Conservation (phyloP, 306 rosid genomes). For the Prosopis cineraria region DNA sequence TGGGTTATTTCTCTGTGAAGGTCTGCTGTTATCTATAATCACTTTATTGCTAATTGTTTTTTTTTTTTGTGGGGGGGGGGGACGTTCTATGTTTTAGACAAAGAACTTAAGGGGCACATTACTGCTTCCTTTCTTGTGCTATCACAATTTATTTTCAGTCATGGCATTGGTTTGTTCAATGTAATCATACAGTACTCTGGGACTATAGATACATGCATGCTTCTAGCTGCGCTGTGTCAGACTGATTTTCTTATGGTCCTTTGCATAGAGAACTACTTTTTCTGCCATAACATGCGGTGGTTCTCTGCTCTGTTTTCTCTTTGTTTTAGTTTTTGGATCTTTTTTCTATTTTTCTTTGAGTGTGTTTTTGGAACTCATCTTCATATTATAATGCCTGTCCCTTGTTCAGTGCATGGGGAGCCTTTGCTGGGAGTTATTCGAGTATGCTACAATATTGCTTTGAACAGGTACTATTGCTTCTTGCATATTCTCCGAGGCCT, state of each 20-base stretch:
- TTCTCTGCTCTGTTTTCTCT: conserved; percentile 19
- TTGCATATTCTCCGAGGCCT: conserved; percentile 26
- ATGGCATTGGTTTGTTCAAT: conserved; percentile 19
- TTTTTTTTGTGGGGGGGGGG: background rate
- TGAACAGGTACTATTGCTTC: conserved; percentile 75
- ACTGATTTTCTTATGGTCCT: conserved; percentile 21
- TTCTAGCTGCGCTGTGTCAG: background rate
- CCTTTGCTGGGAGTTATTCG: conserved; percentile 91
- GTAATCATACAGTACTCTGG: background rate
- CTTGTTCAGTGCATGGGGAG: conserved; percentile 89
- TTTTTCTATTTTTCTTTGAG: conserved; percentile 9
- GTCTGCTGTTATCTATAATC: background rate
- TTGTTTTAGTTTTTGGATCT: conserved; percentile 14
- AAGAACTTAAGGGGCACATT: background rate
- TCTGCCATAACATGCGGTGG: conserved; percentile 20
- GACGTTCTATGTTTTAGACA: background rate
- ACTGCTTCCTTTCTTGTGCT: background rate
- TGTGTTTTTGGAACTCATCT: conserved; percentile 17
- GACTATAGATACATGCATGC: background rate
- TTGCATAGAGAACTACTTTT: conserved; percentile 31
- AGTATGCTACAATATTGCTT: conserved; percentile 99
- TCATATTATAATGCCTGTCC: conserved; percentile 22
- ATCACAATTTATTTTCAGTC: background rate
- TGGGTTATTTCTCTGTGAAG: background rate
- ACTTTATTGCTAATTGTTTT: background rate